Percentiles rank a stretch among this genome's conserved stretches.
These are phyloP conservation scores for Artemisia argyi DNA, from an alignment of 129 eudicot species.

Conservation along the genomic window DNA sequence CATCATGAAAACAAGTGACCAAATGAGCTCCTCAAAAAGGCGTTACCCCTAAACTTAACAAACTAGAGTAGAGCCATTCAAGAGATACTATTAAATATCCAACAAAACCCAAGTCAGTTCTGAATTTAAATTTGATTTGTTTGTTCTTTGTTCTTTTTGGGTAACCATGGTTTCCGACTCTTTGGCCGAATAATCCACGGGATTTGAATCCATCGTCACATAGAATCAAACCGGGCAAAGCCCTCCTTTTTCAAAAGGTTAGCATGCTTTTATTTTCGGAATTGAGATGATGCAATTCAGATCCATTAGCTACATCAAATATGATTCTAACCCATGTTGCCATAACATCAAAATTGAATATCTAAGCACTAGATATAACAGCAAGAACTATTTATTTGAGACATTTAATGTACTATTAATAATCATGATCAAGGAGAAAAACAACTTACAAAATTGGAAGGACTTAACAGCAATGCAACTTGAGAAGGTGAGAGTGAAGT, in stretches of 20 bases:
- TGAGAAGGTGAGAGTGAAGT: constrained; percentile 2
- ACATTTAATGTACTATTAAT: constrained; percentile 13
- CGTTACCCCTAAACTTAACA: too few species aligned
- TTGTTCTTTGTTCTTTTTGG: too few species aligned
- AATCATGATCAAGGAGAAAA: background rate
- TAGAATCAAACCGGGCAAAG: too few species aligned
- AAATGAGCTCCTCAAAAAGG: background rate
- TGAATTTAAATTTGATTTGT: background rate
- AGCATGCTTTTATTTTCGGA: too few species aligned
- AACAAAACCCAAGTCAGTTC: constrained; percentile 8
- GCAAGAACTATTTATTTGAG: background rate
- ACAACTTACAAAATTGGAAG: constrained; percentile 14
- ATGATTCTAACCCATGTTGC: too few species aligned
- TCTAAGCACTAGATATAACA: background rate
- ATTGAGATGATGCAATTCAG: background rate
- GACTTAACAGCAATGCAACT: background rate
- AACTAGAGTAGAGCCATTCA: too few species aligned
- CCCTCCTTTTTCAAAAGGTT: too few species aligned
- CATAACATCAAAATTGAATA: background rate
- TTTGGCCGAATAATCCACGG: too few species aligned
- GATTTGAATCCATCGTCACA: too few species aligned
- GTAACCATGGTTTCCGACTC: too few species aligned
- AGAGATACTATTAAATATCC: background rate
- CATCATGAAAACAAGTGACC: background rate
- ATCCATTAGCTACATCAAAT: background rate